These are phyloP conservation scores for Rhynchospora tenuis DNA, from an alignment of 176 grass and related monocot species.

Conservation along the genomic window DNA sequence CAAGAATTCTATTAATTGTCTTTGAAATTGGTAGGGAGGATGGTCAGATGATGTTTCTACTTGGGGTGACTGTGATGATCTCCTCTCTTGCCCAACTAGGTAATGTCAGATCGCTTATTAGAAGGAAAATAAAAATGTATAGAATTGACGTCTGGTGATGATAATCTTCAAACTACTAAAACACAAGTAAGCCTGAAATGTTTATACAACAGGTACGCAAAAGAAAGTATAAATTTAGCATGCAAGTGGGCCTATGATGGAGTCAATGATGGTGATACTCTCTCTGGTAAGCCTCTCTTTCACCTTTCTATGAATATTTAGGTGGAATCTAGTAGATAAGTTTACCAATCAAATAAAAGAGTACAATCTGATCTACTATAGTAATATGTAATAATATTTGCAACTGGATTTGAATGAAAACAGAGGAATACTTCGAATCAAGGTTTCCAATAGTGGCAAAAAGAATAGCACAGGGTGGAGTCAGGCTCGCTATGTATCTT, in stretches of 20 bases:
- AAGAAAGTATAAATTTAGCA: constrained; percentile 72
- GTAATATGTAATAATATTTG: neutral
- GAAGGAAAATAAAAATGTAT: neutral
- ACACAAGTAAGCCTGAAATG: neutral
- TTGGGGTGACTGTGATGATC: constrained; percentile 62
- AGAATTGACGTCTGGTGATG: neutral
- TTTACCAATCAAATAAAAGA: neutral
- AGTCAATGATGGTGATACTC: constrained; percentile 39
- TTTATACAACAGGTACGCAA: constrained; percentile 49
- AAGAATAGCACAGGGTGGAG: constrained; percentile 71
- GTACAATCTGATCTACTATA: neutral
- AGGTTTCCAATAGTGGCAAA: constrained; percentile 58
- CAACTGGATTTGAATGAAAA: neutral
- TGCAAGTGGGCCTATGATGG: constrained; percentile 64
- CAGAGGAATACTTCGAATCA: constrained; percentile 64
- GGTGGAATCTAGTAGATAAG: neutral
- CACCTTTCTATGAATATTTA: neutral
- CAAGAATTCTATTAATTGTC: neutral
- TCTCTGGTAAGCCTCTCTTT: constrained; percentile 40
- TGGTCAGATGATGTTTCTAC: constrained; percentile 56
- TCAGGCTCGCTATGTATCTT: constrained; percentile 74
- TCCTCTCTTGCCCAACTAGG: constrained; percentile 64
- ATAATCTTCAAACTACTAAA: neutral
- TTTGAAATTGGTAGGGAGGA: constrained; percentile 24
- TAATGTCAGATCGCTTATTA: constrained; percentile 15